A percentile compares a stretch with the other conserved stretches of the same genome.
Conservation (phyloP, 805 yeast genomes). For the Middelhovenomyces tepae region DNA sequence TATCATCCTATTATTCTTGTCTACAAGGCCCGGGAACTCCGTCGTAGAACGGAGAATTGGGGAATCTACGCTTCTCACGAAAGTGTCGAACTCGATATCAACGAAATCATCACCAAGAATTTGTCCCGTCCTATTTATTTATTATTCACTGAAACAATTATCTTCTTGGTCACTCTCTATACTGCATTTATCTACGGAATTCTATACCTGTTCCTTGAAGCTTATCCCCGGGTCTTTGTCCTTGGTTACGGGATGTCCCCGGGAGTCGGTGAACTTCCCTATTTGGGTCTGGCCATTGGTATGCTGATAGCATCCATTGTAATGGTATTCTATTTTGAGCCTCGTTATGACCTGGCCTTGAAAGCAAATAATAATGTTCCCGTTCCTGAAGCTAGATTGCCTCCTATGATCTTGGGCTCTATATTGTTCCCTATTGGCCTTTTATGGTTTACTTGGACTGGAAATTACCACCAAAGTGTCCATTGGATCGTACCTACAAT, state of each 20-base stretch:
- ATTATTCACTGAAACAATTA: conserved; percentile 63
- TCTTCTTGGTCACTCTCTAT: conserved; percentile 59
- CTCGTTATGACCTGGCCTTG: conserved; percentile 39
- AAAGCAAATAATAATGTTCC: conserved; percentile 47
- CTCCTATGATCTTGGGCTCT: conserved; percentile 67
- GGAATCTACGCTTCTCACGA: conserved; percentile 74
- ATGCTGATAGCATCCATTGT: conserved; percentile 46
- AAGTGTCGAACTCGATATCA: conserved; percentile 44
- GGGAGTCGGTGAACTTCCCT: conserved; percentile 72
- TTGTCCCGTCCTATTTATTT: conserved; percentile 59
- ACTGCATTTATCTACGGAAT: conserved; percentile 77
- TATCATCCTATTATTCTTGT: conserved; percentile 62
- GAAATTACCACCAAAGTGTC: conserved; percentile 56
- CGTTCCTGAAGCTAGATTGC: conserved; percentile 73
- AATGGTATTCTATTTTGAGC: conserved; percentile 47
- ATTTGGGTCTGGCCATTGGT: conserved; percentile 67
- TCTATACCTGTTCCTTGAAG: conserved; percentile 62
- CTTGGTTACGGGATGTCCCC: conserved; percentile 47
- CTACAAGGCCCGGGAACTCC: conserved; percentile 51
- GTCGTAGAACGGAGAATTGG: conserved; percentile 71
- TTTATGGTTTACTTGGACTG: conserved; percentile 85
- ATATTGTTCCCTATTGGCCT: conserved; percentile 67
- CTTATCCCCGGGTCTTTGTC: conserved; percentile 64
- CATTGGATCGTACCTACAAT: conserved; percentile 80
- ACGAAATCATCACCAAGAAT: conserved; percentile 54